Base-by-base conservation (phyloP, 441 rosid species). In the Viola pubescens region DNA sequence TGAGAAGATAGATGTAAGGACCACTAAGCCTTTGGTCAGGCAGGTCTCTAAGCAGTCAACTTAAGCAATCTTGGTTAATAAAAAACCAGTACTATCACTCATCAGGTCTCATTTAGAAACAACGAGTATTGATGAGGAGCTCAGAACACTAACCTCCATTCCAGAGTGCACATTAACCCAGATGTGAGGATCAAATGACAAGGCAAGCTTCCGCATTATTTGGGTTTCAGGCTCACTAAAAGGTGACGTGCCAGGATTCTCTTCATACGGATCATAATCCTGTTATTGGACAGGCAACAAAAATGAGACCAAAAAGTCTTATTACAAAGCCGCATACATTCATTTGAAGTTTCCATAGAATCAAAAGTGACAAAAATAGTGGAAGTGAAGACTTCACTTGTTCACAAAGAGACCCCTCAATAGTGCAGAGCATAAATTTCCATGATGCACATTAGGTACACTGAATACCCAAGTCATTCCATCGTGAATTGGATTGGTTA, bases 261-360 rank as follows among this genome's bases (percentile, higher is more conserved):
- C 99, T 85, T 94, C 99, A 69, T 82, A 81, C 56, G 99, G 99
- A 76, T 94, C 94, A 75, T 86, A 94, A 67, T 94, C 99, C 97
- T 94, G 63, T 42, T 70, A 69, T 56, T 38, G 51, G 19, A 54
- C 40, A 47, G 61, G 56, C 19, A 13, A 64, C 7, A 67, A 58
- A 60, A 48, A 9, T 68, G 58, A 72, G 64, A 46, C 56, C 65
- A 54, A 49, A 43, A 57, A 48, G 11, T 38, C 54, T 56, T 7
- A 58, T 38, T 49, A 43, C 16, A 16, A 5, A 61, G 48, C n/a
- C 37, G 58, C 38, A 63, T 37, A 46, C 48, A 54, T n/a, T n/a
- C 16, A 46, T 48, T 37, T 58, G 43, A 60, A 40, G n/a, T 19
- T 56, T 11, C 34, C 34, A 26, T 26, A 44, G 48, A 26, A 44